Base-by-base conservation (phyloP, 768 basidiomycete species). In the Psilocybe subaeruginosa region DNA sequence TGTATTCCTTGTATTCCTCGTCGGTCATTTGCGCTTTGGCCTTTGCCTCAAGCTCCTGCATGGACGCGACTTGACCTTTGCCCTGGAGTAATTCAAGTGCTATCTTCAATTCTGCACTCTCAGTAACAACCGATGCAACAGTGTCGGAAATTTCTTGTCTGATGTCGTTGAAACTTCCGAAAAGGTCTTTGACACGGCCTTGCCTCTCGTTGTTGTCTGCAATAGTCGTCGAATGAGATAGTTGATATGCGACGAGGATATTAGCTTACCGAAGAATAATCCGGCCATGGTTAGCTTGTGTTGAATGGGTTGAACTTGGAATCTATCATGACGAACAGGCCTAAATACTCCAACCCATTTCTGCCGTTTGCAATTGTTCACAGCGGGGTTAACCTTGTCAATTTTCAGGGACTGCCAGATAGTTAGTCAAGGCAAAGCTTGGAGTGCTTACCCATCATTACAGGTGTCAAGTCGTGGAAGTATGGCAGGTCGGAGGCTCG, bases 41-140 rank as follows among this genome's bases (percentile, higher is more conserved):
- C 47, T 48, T 48, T 48, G 47, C 47, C n/a, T 48, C n/a, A 17
- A 48, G 47, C n/a, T 48, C 47, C n/a, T 48, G 47, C 47, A 48
- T 48, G 47, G 47, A 48, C 47, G 47, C 47, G 47, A 48, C 47
- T 48, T 48, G 7, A 8, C 47, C 47, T 48, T 48, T 9, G 47
- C 47, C 47, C n/a, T 48, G 47, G 47, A 48, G 47, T 9, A 16
- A 12, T 17, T 48, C 47, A 27, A 48, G 47, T 8, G 47, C n/a
- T 16, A 8, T 48, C 23, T 48, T 48, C 47, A 48, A 17, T 17
- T 48, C 4, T 7, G 23, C 47, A 48, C 47, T 4, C n/a, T 48
- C 47, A 48, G 7, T 17, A 27, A 48, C 47, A 7, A 48, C 47
- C n/a, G 47, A n/a, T 17, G 47, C 47, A 17, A 48, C n/a, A 17